phyloP scores from a whole-genome alignment of 176 grass and related monocot genomes.

The Carex scoparia region DNA sequence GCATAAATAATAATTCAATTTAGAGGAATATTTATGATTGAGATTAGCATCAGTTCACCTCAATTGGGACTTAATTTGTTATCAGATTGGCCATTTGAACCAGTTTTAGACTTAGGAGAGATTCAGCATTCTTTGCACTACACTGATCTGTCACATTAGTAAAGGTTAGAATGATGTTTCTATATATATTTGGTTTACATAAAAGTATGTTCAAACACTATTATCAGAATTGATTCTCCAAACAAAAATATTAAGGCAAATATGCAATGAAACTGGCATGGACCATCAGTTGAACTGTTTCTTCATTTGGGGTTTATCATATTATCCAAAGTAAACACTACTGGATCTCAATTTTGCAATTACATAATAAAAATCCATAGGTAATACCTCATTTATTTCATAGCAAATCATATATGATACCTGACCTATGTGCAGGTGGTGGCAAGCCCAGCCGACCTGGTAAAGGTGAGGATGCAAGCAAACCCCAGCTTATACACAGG shows the following conservation, averaged over 20 bases:
- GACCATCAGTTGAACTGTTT: neutral
- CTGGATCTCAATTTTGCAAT: neutral
- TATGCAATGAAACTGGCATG: neutral
- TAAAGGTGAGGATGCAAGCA: conserved; percentile 91
- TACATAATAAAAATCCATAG: neutral
- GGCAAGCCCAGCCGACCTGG: conserved; percentile 74
- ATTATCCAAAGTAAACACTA: neutral
- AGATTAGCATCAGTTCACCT: no score
- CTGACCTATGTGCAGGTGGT: conserved; percentile 45
- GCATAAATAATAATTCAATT: no score
- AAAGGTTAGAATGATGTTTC: no score
- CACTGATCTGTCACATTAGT: no score
- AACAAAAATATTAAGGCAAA: neutral
- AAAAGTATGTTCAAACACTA: neutral
- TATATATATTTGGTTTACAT: no score
- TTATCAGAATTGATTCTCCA: neutral
- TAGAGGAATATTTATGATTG: no score
- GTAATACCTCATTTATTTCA: neutral
- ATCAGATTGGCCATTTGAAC: no score
- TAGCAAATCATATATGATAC: conserved; percentile 3
- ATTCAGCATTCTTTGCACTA: no score
- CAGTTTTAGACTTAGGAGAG: no score
- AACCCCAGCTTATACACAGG: conserved; percentile 53
- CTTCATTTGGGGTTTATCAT: neutral
- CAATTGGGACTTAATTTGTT: no score